A percentile compares a stretch with the other conserved stretches of the same genome.
Evolutionary conservation across 768 basidiomycete genomes (phyloP).

Genomic region (Leccinum boreale): DNA sequence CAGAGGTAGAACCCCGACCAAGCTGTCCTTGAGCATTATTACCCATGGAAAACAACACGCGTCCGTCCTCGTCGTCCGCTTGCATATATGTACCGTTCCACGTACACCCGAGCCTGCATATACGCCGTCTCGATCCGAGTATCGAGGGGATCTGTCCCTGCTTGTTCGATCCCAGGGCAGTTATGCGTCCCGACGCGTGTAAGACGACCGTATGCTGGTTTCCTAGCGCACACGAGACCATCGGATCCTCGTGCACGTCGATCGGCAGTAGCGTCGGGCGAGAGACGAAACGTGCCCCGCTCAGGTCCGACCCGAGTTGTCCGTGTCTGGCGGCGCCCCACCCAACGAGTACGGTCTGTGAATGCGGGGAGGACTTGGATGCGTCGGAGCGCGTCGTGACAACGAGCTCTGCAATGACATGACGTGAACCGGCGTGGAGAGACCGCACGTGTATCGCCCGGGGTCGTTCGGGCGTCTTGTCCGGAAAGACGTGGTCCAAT

Average conservation of each 20-base stretch:
- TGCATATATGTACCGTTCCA: conserved; percentile 78
- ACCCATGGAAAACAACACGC: conserved; percentile 47
- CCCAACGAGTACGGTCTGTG: conserved; percentile 47
- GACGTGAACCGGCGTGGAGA: conserved; percentile 67
- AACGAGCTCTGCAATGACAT: conserved; percentile 41
- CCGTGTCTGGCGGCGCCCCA: conserved; percentile 89
- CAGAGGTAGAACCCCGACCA: conserved; percentile 35
- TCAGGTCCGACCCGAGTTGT: conserved; percentile 56
- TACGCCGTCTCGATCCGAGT: conserved; percentile 24
- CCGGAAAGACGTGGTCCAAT: conserved; percentile 28
- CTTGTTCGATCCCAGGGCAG: conserved; percentile 64
- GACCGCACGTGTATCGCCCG: conserved; percentile 35
- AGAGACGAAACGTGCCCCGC: conserved; percentile 4
- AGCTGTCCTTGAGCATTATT: conserved; percentile 63
- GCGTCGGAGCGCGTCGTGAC: conserved; percentile 19
- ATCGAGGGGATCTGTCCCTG: conserved; percentile 60
- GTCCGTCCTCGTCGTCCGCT: conserved; percentile 10
- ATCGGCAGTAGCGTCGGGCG: conserved; percentile 35
- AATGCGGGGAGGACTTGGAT: not conserved
- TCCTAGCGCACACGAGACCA: conserved; percentile 40
- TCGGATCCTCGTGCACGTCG: conserved; percentile 27
- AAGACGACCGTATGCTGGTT: conserved; percentile 52
- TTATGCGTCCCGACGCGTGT: conserved; percentile 43
- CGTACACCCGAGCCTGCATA: conserved; percentile 51
- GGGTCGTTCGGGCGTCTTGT: conserved; percentile 36